A percentile compares a stretch with the other conserved stretches of the same genome.
phyloP scores from a whole-genome alignment of 148 eudicot species.

The Cornus florida region DNA sequence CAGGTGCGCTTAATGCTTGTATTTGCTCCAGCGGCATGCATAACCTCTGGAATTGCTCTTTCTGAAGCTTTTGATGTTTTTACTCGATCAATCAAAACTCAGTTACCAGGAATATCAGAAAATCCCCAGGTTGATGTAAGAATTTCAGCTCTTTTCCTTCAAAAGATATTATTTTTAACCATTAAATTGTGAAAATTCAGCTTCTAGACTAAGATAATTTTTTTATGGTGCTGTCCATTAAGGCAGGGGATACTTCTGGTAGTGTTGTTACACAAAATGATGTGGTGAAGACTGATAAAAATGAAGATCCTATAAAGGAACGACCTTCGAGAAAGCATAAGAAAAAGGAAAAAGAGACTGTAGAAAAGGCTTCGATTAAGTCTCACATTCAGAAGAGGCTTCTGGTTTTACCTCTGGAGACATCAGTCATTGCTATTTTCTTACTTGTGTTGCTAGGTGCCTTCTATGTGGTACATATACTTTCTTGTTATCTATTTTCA shows the following conservation, averaged over 20 bases:
- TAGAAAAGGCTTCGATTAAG: slow-evolving; percentile 52
- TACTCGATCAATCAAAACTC: slow-evolving; percentile 78
- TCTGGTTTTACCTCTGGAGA: slow-evolving; percentile 80
- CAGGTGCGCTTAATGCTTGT: slow-evolving; percentile 99
- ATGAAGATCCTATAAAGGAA: slow-evolving; percentile 59
- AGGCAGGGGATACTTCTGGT: slow-evolving; percentile 72
- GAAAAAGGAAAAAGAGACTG: slow-evolving; percentile 78
- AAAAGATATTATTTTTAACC: not conserved
- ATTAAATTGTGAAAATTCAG: not conserved
- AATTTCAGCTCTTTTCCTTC: slow-evolving; percentile 5
- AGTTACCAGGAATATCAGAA: slow-evolving; percentile 46
- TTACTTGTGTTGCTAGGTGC: slow-evolving; percentile 81
- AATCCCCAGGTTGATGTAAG: slow-evolving; percentile 51
- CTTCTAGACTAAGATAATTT: slow-evolving; percentile 19
- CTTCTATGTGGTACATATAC: slow-evolving; percentile 83
- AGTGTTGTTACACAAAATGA: slow-evolving; percentile 39
- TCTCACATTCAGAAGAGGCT: slow-evolving; percentile 61
- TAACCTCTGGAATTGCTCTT: slow-evolving; percentile 95
- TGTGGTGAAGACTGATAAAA: slow-evolving; percentile 51
- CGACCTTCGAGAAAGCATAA: slow-evolving; percentile 54
- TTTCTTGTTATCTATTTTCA: slow-evolving; percentile 10
- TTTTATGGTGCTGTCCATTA: slow-evolving; percentile 24
- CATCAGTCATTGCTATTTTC: slow-evolving; percentile 72
- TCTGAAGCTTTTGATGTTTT: slow-evolving; percentile 88
- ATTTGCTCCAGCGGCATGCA: slow-evolving; percentile 98